phyloP scores from a whole-genome alignment of 2,329 filamentous ascomycete genomes.

The Aspergillus sojae region DNA sequence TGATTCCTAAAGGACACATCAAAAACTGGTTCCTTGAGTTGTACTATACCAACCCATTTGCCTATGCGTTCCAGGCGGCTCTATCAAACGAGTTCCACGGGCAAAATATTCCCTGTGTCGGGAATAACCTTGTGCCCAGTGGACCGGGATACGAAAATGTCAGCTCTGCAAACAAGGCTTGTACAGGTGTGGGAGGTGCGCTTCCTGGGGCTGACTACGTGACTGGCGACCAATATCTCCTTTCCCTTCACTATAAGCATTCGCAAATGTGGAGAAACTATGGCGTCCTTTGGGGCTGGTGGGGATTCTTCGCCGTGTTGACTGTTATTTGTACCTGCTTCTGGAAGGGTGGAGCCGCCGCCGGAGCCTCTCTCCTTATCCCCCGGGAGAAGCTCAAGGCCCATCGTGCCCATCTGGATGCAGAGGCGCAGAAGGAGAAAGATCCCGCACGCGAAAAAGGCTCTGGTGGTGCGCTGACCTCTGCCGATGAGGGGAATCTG shows the following conservation, averaged over 20 bases:
- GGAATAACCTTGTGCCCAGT: conserved; percentile 34
- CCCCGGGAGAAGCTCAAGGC: conserved; percentile 60
- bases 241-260: conserved; percentile 57
- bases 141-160: conserved; percentile 31
- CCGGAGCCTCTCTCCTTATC: conserved; percentile 60
- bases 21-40: conserved; percentile 57
- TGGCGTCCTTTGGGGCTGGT: conserved; percentile 66
- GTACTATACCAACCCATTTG: conserved; percentile 44
- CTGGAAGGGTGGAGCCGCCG: conserved; percentile 59
- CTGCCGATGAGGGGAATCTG: conserved; percentile 33
- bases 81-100: conserved; percentile 41
- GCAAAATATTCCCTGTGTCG: conserved; percentile 32
- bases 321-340: conserved; percentile 60
- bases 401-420: conserved; percentile 45
- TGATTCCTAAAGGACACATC: conserved; percentile 51
- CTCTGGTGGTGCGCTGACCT: conserved; percentile 14
- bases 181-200: conserved; percentile 60
- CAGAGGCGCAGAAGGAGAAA: conserved; percentile 48
- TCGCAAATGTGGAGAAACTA: conserved; percentile 62
- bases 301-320: conserved; percentile 60
- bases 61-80: conserved; percentile 43
- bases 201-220: conserved; percentile 52
- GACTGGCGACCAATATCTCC: conserved; percentile 62
- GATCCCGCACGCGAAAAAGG: not conserved
- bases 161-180: conserved; percentile 15